Base-by-base conservation (phyloP, 495 filamentous ascomycete species). In the Annulohypoxylon moriforme region DNA sequence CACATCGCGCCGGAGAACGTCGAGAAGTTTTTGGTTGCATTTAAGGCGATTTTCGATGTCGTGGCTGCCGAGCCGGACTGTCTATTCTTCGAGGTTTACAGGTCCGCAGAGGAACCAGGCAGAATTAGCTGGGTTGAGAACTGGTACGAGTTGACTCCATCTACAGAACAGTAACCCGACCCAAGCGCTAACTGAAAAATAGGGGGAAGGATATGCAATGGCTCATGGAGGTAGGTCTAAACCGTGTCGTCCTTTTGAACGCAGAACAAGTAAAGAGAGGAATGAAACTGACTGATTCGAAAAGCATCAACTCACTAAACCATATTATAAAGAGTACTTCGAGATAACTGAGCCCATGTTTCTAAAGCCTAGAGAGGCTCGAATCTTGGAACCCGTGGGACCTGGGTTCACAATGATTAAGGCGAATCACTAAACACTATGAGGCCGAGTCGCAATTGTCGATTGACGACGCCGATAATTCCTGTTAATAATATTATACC, bases 271-370 rank as follows among this genome's bases (percentile, higher is more conserved):
- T 58, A 7, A 18, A 27, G 22, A 1, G 25, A 38, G 9, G 14
- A 49, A 22, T 24, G 34, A 53, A 66, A 50, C 59, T 75, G 53
- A 71, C 40, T 46, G 8, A 13, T 2, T 20, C 52, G 31, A 4
- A 64, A 58, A 86, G 85, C 72, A 78, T 7, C 85, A 87, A 80
- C 20, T 84, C 5, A 81, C 76, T 14, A 87, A 86, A 69, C 72
- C 77, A 0, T 87, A 87, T 67, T 86, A 87, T 67, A 79, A 83
- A 42, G 79, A 82, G 33, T 87, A 85, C 57, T 60, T 83, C 4
- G 80, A 75, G n/a, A 60, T 77, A 4, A 87, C 85, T 9, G 79
- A 82, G 71, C 79, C 81, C 9, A 79, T 87, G 82, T 86, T 81
- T 62, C 62, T 85, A 40, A 86, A 85, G 60, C 81, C 81, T 0